Evolutionary conservation across 2,329 filamentous ascomycete species (phyloP).

Genomic region (Neopestalotiopsis rosae): DNA sequence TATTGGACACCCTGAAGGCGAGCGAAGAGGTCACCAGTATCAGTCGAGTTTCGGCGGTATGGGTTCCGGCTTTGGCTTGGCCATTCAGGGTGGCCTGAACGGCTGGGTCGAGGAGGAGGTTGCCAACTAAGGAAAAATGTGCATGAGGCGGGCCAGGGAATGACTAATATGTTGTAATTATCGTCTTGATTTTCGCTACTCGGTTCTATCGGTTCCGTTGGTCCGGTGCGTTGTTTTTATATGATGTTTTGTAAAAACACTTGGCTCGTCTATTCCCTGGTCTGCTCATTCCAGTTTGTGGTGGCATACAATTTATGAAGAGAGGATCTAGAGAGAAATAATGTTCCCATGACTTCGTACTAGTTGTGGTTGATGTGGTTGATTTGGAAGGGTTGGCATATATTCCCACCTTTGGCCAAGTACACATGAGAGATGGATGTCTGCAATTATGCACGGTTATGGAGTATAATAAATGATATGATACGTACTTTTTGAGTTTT

Average conservation of each 20-base stretch:
- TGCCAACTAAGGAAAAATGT: conserved; percentile 50
- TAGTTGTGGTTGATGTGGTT: background rate
- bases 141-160: conserved; percentile 30
- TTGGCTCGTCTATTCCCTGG: conserved; percentile 38
- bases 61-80: conserved; percentile 64
- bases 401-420: background rate
- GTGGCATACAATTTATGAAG: background rate
- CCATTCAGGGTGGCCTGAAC: conserved; percentile 67
- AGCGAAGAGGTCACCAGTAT: conserved; percentile 70
- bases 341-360: background rate
- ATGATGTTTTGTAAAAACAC: conserved; percentile 38
- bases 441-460: background rate
- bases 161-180: conserved; percentile 51
- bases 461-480: conserved; percentile 3
- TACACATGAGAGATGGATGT: background rate
- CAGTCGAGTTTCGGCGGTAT: conserved; percentile 67
- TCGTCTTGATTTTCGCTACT: conserved; percentile 34
- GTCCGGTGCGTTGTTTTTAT: conserved; percentile 33
- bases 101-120: conserved; percentile 74
- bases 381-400: background rate
- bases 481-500: background rate
- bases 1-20: conserved; percentile 53
- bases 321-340: background rate
- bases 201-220: conserved; percentile 31
- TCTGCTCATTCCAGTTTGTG: conserved; percentile 22